phyloP scores from a whole-genome alignment of 257 asterid species.

The Nicotiana attenuata region DNA sequence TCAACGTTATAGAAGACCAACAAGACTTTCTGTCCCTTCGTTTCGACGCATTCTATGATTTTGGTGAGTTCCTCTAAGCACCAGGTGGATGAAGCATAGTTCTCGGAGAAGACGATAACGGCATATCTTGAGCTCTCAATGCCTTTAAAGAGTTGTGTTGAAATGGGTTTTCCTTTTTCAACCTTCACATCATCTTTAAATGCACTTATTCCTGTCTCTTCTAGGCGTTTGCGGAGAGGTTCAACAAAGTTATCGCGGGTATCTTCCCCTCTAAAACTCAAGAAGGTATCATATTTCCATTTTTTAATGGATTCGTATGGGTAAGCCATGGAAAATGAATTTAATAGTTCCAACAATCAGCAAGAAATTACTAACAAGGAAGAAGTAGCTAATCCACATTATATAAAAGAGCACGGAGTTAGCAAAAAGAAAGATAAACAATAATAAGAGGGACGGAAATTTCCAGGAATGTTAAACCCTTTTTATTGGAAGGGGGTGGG shows the following conservation, averaged over 20 bases:
- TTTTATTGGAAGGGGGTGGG: too few species aligned
- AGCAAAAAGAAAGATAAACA: too few species aligned
- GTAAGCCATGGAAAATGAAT: too few species aligned
- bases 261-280: constrained; percentile 5
- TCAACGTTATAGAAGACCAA: not conserved
- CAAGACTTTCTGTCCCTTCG: not conserved
- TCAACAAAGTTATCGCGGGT: not conserved
- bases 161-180: not conserved
- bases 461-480: too few species aligned
- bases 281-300: not conserved
- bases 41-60: too few species aligned
- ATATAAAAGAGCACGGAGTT: too few species aligned
- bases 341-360: too few species aligned
- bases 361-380: too few species aligned
- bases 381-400: too few species aligned
- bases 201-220: not conserved
- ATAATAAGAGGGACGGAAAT: too few species aligned
- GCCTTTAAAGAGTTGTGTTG: not conserved
- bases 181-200: not conserved
- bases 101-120: not conserved
- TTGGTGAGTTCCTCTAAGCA: not conserved
- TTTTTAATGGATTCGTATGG: too few species aligned
- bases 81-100: not conserved
- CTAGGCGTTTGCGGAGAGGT: not conserved
- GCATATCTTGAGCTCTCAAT: not conserved